These are phyloP conservation scores for Pseudogymnoascus sp. DNA, from an alignment of 2,329 filamentous ascomycete genomes.

Conservation along the genomic window DNA sequence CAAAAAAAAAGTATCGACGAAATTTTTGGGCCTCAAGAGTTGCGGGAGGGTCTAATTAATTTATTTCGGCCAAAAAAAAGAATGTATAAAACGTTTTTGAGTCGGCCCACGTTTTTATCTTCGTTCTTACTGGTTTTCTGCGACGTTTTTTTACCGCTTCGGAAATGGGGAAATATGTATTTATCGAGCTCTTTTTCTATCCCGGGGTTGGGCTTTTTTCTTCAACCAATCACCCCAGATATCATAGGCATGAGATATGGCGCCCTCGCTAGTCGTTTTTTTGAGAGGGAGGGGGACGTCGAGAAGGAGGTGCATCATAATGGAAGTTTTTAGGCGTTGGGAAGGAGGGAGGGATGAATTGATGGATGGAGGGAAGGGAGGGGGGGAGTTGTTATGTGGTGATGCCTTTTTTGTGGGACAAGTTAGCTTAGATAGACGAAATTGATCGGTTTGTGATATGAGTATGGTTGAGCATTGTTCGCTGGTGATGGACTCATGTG, in stretches of 20 bases:
- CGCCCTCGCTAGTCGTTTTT: not conserved
- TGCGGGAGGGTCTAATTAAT: not conserved
- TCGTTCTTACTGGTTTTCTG: not conserved
- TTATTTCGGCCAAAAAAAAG: not conserved
- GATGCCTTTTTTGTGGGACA: not conserved
- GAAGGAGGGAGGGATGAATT: not conserved
- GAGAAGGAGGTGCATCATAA: not conserved
- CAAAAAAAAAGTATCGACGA: not conserved
- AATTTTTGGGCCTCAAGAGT: constrained; percentile 11
- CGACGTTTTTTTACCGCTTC: not conserved
- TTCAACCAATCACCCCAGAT: not conserved
- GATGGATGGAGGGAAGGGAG: not conserved
- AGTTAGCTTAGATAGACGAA: not conserved
- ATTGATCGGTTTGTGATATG: not conserved
- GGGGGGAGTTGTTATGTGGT: not conserved
- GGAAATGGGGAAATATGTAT: constrained; percentile 5
- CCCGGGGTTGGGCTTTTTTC: not conserved
- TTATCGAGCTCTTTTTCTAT: not conserved
- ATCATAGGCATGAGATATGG: not conserved
- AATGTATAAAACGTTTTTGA: not conserved
- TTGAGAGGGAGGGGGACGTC: not conserved
- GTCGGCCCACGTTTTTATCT: constrained; percentile 16
- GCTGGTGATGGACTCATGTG: not conserved
- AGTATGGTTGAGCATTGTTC: not conserved
- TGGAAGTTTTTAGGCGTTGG: constrained; percentile 6